phyloP scores from a whole-genome alignment of 108 stramenopile species.

The Fragilariopsis cylindrus region DNA sequence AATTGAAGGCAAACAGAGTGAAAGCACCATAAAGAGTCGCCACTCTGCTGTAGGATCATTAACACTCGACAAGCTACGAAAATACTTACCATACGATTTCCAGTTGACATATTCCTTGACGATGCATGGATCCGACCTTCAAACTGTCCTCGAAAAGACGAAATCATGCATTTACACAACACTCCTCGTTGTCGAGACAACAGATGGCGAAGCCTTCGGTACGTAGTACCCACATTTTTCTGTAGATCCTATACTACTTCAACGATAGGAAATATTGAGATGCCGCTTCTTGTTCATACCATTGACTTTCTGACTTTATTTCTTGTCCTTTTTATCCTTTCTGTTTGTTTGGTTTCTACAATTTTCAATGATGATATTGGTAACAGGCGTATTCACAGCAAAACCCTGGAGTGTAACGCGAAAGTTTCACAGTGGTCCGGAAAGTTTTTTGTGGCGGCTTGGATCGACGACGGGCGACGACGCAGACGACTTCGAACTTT shows the following conservation, averaged over 20 bases:
- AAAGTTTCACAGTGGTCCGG: conserved; percentile 54
- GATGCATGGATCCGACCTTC: conserved; percentile 50
- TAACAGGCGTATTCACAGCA: conserved; percentile 35
- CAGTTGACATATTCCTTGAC: conserved; percentile 44
- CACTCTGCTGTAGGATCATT: conserved; percentile 38
- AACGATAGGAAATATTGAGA: no score
- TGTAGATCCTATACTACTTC: no score
- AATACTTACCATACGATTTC: conserved; percentile 39
- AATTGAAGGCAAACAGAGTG: background rate
- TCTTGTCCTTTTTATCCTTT: no score
- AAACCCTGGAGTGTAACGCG: conserved; percentile 62
- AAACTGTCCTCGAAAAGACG: conserved; percentile 31
- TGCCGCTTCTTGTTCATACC: no score
- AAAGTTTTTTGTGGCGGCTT: conserved; percentile 65
- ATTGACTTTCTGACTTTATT: no score
- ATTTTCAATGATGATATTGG: no score
- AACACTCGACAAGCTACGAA: conserved; percentile 36
- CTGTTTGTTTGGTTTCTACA: no score
- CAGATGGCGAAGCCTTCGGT: conserved; percentile 65
- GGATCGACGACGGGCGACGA: conserved; percentile 18
- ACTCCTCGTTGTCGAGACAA: conserved; percentile 60
- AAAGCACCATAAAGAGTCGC: conserved; percentile 18
- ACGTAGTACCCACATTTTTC: background rate
- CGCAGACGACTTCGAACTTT: conserved; percentile 66
- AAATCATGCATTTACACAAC: conserved; percentile 21